Evolutionary conservation across 257 asterid genomes (phyloP).

Genomic region (Scutellaria baicalensis): DNA sequence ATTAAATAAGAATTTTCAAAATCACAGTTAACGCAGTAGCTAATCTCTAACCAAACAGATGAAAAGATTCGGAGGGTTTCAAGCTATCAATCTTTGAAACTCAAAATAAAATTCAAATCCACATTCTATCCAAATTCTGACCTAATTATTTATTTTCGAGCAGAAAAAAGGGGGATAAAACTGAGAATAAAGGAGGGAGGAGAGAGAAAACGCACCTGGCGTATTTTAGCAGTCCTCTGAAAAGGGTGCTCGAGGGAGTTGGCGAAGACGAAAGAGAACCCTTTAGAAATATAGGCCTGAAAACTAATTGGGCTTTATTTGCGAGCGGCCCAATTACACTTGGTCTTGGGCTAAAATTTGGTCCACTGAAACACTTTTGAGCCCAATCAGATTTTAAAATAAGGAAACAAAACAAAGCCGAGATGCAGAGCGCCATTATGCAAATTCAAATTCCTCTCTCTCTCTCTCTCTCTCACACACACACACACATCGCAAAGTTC

Average conservation of each 20-base stretch:
- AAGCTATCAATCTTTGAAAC: neutral
- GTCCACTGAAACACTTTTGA: neutral
- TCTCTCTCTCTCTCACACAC: neutral
- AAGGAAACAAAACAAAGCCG: neutral
- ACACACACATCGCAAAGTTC: constrained; percentile 13
- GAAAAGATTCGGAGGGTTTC: neutral
- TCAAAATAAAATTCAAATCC: neutral
- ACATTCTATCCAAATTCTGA: neutral
- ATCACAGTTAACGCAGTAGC: too few relatives aligned
- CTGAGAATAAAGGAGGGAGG: neutral
- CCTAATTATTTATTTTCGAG: neutral
- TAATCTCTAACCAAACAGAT: neutral
- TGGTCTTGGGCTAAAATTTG: too few relatives aligned
- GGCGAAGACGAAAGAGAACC: neutral
- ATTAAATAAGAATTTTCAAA: neutral
- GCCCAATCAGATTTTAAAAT: neutral
- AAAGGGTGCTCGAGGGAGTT: neutral
- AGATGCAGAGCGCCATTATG: constrained; percentile 23
- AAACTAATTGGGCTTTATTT: neutral
- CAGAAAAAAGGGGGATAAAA: neutral
- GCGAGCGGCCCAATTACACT: too few relatives aligned
- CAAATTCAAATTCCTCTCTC: constrained; percentile 13
- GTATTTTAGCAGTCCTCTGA: neutral
- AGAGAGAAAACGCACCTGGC: constrained; percentile 8
- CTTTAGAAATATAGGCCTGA: too few relatives aligned